phyloP scores from a whole-genome alignment of 345 rosid species.

The Moricandia arvensis region DNA sequence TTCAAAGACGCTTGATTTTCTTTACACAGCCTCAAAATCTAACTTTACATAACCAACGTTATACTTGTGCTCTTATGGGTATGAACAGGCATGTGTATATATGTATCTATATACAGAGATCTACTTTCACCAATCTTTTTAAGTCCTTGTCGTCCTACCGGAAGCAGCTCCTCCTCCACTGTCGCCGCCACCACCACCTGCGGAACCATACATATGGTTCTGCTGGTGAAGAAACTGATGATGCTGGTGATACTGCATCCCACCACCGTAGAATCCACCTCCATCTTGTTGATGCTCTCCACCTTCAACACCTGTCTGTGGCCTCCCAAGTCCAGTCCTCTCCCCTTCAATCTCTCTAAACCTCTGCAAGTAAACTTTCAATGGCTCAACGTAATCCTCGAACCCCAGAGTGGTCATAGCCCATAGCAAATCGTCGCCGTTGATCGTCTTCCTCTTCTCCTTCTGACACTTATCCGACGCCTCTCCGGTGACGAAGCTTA shows the following conservation, averaged over 20 bases:
- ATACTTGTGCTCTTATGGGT: not conserved
- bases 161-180: conserved; percentile 34
- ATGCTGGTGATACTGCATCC: conserved; percentile 35
- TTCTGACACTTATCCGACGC: conserved; percentile 80
- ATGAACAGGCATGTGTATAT: conserved; percentile 8
- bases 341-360: conserved; percentile 77
- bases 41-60: conserved; percentile 12
- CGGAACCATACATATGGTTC: conserved; percentile 32
- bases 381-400: conserved; percentile 70
- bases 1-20: conserved; percentile 11
- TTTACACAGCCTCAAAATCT: conserved; percentile 37
- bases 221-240: conserved; percentile 41
- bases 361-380: conserved; percentile 69
- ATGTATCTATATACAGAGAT: conserved; percentile 35
- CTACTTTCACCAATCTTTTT: conserved; percentile 12
- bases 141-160: conserved; percentile 39
- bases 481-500: conserved; percentile 74
- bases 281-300: conserved; percentile 44
- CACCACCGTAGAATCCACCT: conserved; percentile 34
- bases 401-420: conserved; percentile 73
- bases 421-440: conserved; percentile 56
- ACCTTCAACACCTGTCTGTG: conserved; percentile 24
- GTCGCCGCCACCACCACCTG: conserved; percentile 17
- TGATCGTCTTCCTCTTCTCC: conserved; percentile 77
- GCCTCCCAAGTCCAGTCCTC: conserved; percentile 42